Evolutionary conservation across 352 stramenopile genomes (phyloP).

Genomic region (Halophytophthora batemanensis): DNA sequence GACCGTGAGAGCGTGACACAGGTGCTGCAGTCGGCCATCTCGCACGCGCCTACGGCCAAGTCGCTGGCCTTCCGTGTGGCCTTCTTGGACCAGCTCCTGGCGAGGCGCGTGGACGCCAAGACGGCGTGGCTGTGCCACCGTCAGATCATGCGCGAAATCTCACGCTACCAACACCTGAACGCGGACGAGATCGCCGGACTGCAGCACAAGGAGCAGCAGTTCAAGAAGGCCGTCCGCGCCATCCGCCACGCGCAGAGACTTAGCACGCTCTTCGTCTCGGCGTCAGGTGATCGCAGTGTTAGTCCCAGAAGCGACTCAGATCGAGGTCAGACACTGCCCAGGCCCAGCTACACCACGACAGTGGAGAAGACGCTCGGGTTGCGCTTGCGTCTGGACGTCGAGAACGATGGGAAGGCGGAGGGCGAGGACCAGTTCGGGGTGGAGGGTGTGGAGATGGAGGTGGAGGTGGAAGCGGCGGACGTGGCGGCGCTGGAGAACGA

Average conservation of each 20-base stretch:
- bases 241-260: slow-evolving; percentile 53
- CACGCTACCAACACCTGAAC: slow-evolving; percentile 64
- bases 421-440: too few relatives aligned
- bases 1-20: slow-evolving; percentile 48
- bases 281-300: too few relatives aligned
- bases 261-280: slow-evolving; percentile 17
- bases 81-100: slow-evolving; percentile 65
- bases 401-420: too few relatives aligned
- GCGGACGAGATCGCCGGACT: slow-evolving; percentile 62
- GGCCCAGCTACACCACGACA: slow-evolving; percentile 35
- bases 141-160: slow-evolving; percentile 76
- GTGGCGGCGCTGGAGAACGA: slow-evolving; percentile 60
- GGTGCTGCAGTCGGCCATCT: slow-evolving; percentile 48
- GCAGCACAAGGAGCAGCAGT: slow-evolving; percentile 63
- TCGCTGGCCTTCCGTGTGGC: slow-evolving; percentile 60
- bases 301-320: too few relatives aligned
- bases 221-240: slow-evolving; percentile 62
- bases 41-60: slow-evolving; percentile 51
- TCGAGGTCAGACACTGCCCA: too few relatives aligned
- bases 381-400: slow-evolving; percentile 15
- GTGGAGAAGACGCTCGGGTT: slow-evolving; percentile 30
- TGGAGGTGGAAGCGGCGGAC: slow-evolving; percentile 16
- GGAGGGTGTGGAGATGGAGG: too few relatives aligned
- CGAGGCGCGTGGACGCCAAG: slow-evolving; percentile 65
- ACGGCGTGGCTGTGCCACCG: slow-evolving; percentile 78